A percentile compares a stretch with the other conserved stretches of the same genome.
phyloP scores from a whole-genome alignment of 1,284 basidiomycete genomes.

The Nidula niveotomentosa region DNA sequence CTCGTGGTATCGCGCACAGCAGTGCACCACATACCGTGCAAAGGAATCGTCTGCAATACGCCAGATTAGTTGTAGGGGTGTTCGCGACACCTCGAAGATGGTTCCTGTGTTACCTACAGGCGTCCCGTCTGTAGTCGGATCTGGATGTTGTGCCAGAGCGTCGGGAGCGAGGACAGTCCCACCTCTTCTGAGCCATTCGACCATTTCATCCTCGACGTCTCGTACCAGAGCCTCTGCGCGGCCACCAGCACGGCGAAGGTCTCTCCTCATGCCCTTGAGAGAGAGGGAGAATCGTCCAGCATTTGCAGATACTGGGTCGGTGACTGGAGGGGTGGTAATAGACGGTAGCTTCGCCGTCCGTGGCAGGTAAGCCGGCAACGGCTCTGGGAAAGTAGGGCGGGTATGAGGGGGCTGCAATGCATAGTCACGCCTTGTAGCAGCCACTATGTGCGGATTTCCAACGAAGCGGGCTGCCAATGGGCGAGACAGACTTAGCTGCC shows the following conservation, averaged over 20 bases:
- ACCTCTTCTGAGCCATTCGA: slow-evolving; percentile 58
- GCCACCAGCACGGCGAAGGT: slow-evolving; percentile 61
- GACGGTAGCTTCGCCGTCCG: slow-evolving; percentile 56
- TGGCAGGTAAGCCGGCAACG: slow-evolving; percentile 66
- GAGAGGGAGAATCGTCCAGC: slow-evolving; percentile 76
- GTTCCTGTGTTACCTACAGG: slow-evolving; percentile 51
- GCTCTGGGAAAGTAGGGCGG: slow-evolving; percentile 68
- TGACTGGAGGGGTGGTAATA: slow-evolving; percentile 31
- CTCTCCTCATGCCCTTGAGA: slow-evolving; percentile 69
- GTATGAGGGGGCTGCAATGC: slow-evolving; percentile 39
- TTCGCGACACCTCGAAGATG: slow-evolving; percentile 63
- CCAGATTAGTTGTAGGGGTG: slow-evolving; percentile 71
- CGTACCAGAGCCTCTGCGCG: slow-evolving; percentile 59
- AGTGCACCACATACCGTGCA: slow-evolving; percentile 77
- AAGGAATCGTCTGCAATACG: slow-evolving; percentile 65
- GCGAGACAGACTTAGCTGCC: neutral
- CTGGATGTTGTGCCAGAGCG: slow-evolving; percentile 8
- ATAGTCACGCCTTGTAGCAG: slow-evolving; percentile 58
- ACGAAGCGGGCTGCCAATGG: slow-evolving; percentile 55
- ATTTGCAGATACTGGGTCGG: slow-evolving; percentile 55
- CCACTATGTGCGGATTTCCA: slow-evolving; percentile 68
- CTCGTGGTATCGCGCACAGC: slow-evolving; percentile 75
- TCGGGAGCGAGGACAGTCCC: slow-evolving; percentile 58
- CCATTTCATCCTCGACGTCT: slow-evolving; percentile 65
- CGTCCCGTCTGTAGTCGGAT: slow-evolving; percentile 21